A percentile compares a stretch with the other conserved stretches of the same genome.
Conservation (phyloP, 2,329 filamentous ascomycete genomes). For the Clonostachys rhizophaga region DNA sequence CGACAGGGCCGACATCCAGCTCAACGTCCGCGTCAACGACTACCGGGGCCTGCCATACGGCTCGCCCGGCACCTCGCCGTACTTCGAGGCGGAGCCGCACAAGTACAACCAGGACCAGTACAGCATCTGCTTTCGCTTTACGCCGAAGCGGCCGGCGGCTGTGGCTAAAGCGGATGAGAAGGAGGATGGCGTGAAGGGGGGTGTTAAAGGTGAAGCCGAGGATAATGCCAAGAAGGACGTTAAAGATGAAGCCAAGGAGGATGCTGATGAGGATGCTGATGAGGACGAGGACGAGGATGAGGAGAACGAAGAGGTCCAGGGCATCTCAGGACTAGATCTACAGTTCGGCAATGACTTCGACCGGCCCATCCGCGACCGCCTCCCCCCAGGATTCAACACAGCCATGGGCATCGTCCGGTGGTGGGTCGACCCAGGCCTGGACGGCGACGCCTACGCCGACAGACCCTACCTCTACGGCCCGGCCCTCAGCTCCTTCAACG, state of each 20-base stretch:
- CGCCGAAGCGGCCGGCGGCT: slow-evolving; percentile 48
- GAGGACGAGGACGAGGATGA: slow-evolving; percentile 2
- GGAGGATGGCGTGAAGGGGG: background rate
- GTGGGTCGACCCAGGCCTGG: slow-evolving; percentile 86
- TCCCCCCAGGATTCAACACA: slow-evolving; percentile 82
- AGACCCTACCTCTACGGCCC: slow-evolving; percentile 82
- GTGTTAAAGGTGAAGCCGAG: slow-evolving; percentile 1
- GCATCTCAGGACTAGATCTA: slow-evolving; percentile 66
- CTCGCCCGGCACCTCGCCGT: slow-evolving; percentile 67
- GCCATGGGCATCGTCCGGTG: slow-evolving; percentile 83
- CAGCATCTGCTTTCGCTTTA: slow-evolving; percentile 75
- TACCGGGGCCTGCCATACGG: slow-evolving; percentile 65
- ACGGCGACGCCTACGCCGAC: slow-evolving; percentile 87
- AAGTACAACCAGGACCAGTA: slow-evolving; percentile 69
- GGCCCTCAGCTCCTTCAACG: slow-evolving; percentile 75
- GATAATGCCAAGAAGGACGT: too few species aligned
- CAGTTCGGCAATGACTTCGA: slow-evolving; percentile 97
- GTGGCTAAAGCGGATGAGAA: background rate
- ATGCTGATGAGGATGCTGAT: background rate
- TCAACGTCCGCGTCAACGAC: slow-evolving; percentile 70
- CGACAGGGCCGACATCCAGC: slow-evolving; percentile 57
- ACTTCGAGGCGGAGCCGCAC: slow-evolving; percentile 72
- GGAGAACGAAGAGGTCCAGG: slow-evolving; percentile 17
- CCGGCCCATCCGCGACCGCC: slow-evolving; percentile 75
- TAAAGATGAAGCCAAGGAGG: background rate